A percentile compares a stretch with the other conserved stretches of the same genome.
Conservation (phyloP, 164 flowering plant species). For the Tinospora cordifolia region DNA sequence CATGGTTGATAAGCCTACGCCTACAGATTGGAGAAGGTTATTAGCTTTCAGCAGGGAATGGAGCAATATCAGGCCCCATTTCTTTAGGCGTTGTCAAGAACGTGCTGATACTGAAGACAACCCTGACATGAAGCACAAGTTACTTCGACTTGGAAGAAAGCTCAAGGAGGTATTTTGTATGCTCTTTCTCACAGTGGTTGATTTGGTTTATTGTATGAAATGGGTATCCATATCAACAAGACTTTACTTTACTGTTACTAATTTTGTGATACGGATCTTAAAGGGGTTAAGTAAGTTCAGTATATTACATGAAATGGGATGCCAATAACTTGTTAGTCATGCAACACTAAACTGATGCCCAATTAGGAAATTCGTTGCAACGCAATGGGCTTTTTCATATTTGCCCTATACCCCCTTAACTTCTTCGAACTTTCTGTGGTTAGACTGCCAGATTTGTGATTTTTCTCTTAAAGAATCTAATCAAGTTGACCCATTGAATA, state of each 20-base stretch:
- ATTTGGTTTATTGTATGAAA: background rate
- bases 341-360: background rate
- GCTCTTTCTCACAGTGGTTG: background rate
- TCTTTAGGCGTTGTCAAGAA: slow-evolving; percentile 59
- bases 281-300: background rate
- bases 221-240: background rate
- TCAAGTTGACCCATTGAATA: too few species aligned
- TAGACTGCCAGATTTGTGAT: too few species aligned
- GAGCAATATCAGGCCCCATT: slow-evolving; percentile 64
- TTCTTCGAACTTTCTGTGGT: background rate
- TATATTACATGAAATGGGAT: background rate
- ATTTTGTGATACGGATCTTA: background rate
- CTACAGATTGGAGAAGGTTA: slow-evolving; percentile 87
- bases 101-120: slow-evolving; percentile 66
- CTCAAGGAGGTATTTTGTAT: slow-evolving; percentile 59
- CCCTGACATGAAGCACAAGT: slow-evolving; percentile 65
- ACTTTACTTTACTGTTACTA: background rate
- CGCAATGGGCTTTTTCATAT: background rate
- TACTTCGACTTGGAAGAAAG: slow-evolving; percentile 65
- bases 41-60: slow-evolving; percentile 76
- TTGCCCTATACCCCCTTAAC: background rate
- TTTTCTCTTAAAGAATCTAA: too few species aligned
- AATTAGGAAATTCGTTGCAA: background rate
- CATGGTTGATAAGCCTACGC: slow-evolving; percentile 85
- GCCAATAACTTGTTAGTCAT: background rate